These are phyloP conservation scores for Peniophora sp. DNA, from an alignment of 1,284 basidiomycete genomes.

Conservation along the genomic window DNA sequence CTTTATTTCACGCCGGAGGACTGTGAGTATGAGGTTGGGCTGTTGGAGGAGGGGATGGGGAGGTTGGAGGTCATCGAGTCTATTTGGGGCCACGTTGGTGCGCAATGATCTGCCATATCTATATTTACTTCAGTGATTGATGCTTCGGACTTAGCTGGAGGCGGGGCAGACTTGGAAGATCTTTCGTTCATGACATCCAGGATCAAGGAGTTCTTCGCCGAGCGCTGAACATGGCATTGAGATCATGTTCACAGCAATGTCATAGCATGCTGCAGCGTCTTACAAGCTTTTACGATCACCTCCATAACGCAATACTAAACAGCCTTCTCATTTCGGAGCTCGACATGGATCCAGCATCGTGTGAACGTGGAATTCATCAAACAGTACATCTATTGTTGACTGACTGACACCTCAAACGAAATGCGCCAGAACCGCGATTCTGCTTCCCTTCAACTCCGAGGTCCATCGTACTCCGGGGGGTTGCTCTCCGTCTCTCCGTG, in stretches of 20 bases:
- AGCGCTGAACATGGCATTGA: no score
- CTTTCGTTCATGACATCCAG: neutral
- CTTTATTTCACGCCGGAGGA: conserved; percentile 60
- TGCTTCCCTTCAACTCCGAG: neutral
- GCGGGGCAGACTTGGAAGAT: neutral
- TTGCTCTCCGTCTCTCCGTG: neutral
- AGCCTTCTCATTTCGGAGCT: no score
- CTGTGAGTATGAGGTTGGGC: conserved; percentile 38
- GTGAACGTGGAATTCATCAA: neutral
- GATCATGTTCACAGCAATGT: no score
- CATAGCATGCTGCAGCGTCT: no score
- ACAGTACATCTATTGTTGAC: neutral
- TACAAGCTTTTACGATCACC: no score
- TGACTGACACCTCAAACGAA: neutral
- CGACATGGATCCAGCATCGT: neutral
- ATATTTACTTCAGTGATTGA: no score
- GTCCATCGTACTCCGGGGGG: neutral
- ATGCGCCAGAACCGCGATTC: neutral
- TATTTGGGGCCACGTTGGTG: neutral
- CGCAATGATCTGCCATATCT: no score
- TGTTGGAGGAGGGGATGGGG: conserved; percentile 5
- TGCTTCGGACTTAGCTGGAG: neutral
- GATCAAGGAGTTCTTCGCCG: neutral
- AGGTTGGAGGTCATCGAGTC: neutral
- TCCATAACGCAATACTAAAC: no score